Conservation (phyloP, 2,329 filamentous ascomycete genomes). For the Escovopsis weberi region DNA sequence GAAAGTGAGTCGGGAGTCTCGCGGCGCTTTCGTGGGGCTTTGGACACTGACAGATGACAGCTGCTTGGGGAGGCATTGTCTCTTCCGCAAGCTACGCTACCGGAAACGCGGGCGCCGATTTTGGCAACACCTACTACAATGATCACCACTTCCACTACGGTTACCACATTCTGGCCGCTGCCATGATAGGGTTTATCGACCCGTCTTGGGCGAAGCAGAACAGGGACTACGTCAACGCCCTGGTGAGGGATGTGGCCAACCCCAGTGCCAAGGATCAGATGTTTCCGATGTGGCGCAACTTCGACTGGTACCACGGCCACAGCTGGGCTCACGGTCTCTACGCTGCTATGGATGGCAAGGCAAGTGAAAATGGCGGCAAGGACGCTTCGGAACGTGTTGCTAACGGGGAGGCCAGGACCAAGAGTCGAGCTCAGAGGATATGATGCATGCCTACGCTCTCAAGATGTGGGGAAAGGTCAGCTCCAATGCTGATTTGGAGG, state of each 20-base stretch:
- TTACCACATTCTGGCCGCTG: conserved; percentile 79
- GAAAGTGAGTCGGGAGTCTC: conserved; percentile 33
- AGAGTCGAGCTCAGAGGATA: conserved; percentile 83
- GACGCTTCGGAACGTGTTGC: neutral
- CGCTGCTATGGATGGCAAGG: conserved; percentile 58
- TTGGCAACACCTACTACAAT: conserved; percentile 80
- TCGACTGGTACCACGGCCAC: conserved; percentile 93
- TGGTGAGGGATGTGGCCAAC: conserved; percentile 75
- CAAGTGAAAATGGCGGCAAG: conserved; percentile 6
- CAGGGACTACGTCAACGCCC: conserved; percentile 63
- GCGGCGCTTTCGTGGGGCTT: neutral
- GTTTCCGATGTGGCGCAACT: conserved; percentile 71
- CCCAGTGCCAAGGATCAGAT: conserved; percentile 52
- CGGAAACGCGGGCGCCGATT: conserved; percentile 58
- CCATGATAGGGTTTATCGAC: conserved; percentile 69
- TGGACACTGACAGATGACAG: conserved; percentile 18
- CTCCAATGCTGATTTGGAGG: conserved; percentile 67
- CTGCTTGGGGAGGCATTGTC: conserved; percentile 66
- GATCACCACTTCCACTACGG: conserved; percentile 67
- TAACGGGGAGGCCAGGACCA: conserved; percentile 34
- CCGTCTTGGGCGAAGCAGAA: conserved; percentile 59
- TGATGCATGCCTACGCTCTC: conserved; percentile 71
- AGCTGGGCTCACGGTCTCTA: conserved; percentile 79
- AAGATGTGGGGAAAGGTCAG: conserved; percentile 85
- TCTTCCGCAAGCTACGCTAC: conserved; percentile 60